Conservation (phyloP, 2,329 filamentous ascomycete species). For the Nigrospora osmanthi region DNA sequence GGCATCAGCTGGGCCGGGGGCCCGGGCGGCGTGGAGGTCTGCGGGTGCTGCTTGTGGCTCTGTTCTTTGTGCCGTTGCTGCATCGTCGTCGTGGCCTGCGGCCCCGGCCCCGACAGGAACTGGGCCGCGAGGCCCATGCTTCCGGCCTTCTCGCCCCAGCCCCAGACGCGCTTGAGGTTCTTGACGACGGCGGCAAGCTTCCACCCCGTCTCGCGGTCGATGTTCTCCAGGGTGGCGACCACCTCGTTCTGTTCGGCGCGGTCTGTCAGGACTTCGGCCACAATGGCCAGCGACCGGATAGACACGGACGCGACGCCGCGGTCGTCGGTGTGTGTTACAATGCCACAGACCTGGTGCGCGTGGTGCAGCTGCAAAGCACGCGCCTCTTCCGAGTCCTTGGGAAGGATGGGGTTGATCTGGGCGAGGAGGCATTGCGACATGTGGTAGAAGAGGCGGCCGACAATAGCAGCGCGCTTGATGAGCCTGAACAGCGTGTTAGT, state of each 20-base stretch:
- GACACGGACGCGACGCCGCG: slow-evolving; percentile 71
- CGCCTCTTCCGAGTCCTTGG: slow-evolving; percentile 57
- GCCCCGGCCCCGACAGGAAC: slow-evolving; percentile 9
- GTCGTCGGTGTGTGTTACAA: slow-evolving; percentile 78
- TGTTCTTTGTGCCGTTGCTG: slow-evolving; percentile 4
- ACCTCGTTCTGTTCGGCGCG: slow-evolving; percentile 74
- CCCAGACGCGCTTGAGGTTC: slow-evolving; percentile 71
- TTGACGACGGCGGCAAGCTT: slow-evolving; percentile 62
- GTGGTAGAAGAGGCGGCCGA: slow-evolving; percentile 83
- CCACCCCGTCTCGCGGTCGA: slow-evolving; percentile 73
- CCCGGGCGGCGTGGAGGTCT: slow-evolving; percentile 9
- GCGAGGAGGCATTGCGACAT: slow-evolving; percentile 75
- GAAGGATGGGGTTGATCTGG: slow-evolving; percentile 66
- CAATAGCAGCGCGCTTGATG: slow-evolving; percentile 71
- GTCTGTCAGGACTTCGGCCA: slow-evolving; percentile 63
- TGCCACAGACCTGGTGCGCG: slow-evolving; percentile 80
- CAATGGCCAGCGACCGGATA: slow-evolving; percentile 70
- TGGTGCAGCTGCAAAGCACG: slow-evolving; percentile 63
- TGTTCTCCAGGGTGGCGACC: slow-evolving; percentile 65
- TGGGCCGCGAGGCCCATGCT: slow-evolving; percentile 14
- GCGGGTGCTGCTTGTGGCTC: slow-evolving; percentile 12
- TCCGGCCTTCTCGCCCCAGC: slow-evolving; percentile 47
- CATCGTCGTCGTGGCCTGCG: slow-evolving; percentile 1
- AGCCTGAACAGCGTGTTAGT: slow-evolving; percentile 43
- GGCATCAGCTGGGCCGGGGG: slow-evolving; percentile 13